Evolutionary conservation across 2,329 filamentous ascomycete genomes (phyloP).

Genomic region (Curvularia sp.): DNA sequence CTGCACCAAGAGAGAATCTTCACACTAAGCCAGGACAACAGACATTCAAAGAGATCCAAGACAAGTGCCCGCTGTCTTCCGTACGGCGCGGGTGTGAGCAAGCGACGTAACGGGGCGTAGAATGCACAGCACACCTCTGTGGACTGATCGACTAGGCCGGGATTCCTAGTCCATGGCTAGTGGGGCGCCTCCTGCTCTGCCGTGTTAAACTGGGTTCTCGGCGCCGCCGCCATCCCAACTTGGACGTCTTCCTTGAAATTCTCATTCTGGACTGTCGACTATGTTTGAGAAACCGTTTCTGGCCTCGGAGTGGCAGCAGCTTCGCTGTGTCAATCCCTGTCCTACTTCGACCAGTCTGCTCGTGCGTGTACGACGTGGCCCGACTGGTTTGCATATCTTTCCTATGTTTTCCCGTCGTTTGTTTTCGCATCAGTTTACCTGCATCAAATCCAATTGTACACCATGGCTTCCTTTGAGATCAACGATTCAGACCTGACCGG

Average conservation of each 20-base stretch:
- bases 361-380: neutral
- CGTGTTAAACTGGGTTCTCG: constrained; percentile 7
- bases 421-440: constrained; percentile 1
- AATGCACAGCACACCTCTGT: neutral
- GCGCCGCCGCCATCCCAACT: neutral
- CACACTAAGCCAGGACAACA: neutral
- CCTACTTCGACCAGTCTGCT: constrained; percentile 3
- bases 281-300: constrained; percentile 14
- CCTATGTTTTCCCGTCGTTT: constrained; percentile 1
- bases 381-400: constrained; percentile 12
- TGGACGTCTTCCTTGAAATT: constrained; percentile 8
- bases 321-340: constrained; percentile 5
- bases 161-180: neutral
- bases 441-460: constrained; percentile 6
- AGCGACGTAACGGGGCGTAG: neutral
- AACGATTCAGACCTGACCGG: constrained; percentile 29
- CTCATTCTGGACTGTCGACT: constrained; percentile 3
- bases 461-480: constrained; percentile 34
- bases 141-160: neutral
- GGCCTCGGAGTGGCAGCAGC: constrained; percentile 1
- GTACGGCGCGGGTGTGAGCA: neutral
- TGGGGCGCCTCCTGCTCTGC: constrained; percentile 11
- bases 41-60: neutral
- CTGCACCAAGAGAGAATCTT: neutral
- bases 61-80: no score